Evolutionary conservation across 257 asterid species (phyloP), one percentile per base, ranked within the genome.

Genomic region (Nicotiana knightiana): DNA sequence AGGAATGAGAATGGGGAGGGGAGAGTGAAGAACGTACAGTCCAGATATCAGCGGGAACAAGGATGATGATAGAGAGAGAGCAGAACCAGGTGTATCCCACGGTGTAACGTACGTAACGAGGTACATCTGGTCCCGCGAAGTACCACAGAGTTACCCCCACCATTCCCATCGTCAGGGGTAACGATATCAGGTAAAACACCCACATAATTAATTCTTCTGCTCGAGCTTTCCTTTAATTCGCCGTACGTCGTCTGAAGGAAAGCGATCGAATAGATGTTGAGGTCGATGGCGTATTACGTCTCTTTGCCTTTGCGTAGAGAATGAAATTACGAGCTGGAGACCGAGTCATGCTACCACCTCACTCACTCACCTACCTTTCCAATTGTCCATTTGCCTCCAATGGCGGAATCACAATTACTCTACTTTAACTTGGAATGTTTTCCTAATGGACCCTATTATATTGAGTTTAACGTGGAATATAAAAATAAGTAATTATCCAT

Each of bases 1-100:
- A 17, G 21, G 55, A 67, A 43, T 33, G 2, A 57, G 39, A 33
- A 3, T 4, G 11, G 43, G n/a, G 1, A 63, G 17, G 4, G 37
- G 46, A 1, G 11, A 8, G 48, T 43, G 48, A 28, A 48, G 61
- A 83, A 84, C 91, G 84, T 93, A 93, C 97, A 65, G 92, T 84
- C 97, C 97, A 93, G 83, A 93, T 91, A 82, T 93, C 97, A 24
- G 93, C 94, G 18, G 97, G 97, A 73, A 93, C 97, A 63, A 91
- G 94, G 83, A 87, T 87, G 86, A 93, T 90, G 81, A 91, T 88
- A 83, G 91, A 90, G 86, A 93, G 86, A 73, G 96, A 90, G 79
- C 92, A 93, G 85, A 93, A 93, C 96, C 97, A 93, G 87, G 97
- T 82, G 89, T 93, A 93, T 28, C 92, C 94, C 57, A 93, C 96